Evolutionary conservation across 257 asterid genomes (phyloP).

Genomic region (Petunia secreta): DNA sequence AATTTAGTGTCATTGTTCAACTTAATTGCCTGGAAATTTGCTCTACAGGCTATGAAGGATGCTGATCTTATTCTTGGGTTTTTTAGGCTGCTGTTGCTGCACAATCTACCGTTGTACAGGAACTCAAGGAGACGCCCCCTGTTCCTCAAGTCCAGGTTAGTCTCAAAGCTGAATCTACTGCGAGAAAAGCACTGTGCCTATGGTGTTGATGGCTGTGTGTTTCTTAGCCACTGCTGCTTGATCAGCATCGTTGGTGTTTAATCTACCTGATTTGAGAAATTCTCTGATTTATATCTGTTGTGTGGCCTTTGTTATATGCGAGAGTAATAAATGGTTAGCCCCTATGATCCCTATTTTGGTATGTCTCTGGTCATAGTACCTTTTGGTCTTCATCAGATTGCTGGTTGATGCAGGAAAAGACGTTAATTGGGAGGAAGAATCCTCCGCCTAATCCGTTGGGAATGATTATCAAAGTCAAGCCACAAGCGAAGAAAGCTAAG

Average conservation of each 20-base stretch:
- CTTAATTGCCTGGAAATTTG: neutral
- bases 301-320: neutral
- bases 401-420: slow-evolving; percentile 50
- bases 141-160: slow-evolving; percentile 61
- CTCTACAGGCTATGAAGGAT: slow-evolving; percentile 3
- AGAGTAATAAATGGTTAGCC: neutral
- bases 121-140: slow-evolving; percentile 65
- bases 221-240: neutral
- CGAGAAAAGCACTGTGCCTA: neutral
- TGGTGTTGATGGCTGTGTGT: neutral
- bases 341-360: neutral
- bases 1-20: slow-evolving; percentile 20
- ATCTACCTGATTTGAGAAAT: neutral
- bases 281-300: neutral
- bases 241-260: neutral
- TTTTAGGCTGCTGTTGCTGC: slow-evolving; percentile 88
- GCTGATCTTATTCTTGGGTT: slow-evolving; percentile 24
- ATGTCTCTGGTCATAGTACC: neutral
- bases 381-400: neutral
- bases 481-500: slow-evolving; percentile 86
- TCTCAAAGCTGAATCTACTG: neutral
- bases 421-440: slow-evolving; percentile 49
- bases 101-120: slow-evolving; percentile 55
- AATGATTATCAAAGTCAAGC: slow-evolving; percentile 66
- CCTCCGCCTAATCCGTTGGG: slow-evolving; percentile 52